Base-by-base conservation (phyloP, 148 eudicot genomes). In the Beta vulgaris region DNA sequence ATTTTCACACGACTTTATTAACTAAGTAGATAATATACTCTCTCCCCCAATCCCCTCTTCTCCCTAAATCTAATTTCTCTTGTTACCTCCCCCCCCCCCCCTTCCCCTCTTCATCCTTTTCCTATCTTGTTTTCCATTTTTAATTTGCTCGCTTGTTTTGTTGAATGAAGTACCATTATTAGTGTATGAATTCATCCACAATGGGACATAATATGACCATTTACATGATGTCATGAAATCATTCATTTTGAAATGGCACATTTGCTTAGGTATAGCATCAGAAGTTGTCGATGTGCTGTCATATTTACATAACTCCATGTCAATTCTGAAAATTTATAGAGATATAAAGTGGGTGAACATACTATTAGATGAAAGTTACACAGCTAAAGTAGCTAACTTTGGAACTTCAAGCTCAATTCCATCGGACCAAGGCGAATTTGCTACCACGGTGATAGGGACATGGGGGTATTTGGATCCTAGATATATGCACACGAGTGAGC, bases 381-480 rank as follows among this genome's bases (percentile, higher is more conserved):
- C 73, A 0, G 82, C 82, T 35, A 79, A 79, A 55, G 82, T 79
- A 36, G 63, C 77, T 16, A 78, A 79, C 37, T 79, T 79, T 26
- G 82, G 82, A 1, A 70, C 77, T 25, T 79, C 82, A 25, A 79
- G 63, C 23, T 49, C 74, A 21, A 74, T 79, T 48, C 77, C 77
- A 10, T 25, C 49, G 5, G 82, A 73, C 34, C 46, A 73, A 60
- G 74, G 28, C 26, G 77, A 79, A 4, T 28, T 73, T 26, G 77
- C 73, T 4, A 79, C 77, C 3, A 74, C 74, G 74, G 82, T 79
- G 16, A 63, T 73, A 12, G 82, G 82, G 35, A 79, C 82, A 68
- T 39, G 69, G 19, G 82, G 82, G 11, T 79, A 79, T 54, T 59
- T 79, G 44, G 82, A 79, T 25, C 82, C 81, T 0, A 73, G 73